Base-by-base conservation (phyloP, 202 grass and related monocot species). In the Setaria viridis region DNA sequence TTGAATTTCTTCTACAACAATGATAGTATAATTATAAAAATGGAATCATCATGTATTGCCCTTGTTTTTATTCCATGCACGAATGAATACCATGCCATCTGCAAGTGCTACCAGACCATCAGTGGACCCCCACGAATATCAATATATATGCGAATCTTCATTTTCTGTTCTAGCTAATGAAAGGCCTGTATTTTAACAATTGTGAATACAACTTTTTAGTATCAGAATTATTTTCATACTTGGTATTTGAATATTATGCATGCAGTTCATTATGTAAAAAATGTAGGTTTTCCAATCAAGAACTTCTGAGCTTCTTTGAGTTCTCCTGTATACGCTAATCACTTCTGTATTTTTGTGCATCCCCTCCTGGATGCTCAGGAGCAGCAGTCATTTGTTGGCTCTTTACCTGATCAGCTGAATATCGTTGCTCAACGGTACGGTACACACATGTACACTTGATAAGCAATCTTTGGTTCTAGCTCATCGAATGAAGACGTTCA, bases 381-480 rank as follows among this genome's bases (percentile, higher is more conserved):
- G 53, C 49, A 79, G 49, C 66, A 35, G 66, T 41, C 73, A 59
- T 32, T 47, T 72, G 13, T 19, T 6, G 48, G 63, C n/a, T 19
- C 74, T 7, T 21, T 86, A 16, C 56, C 67, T 35, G 58, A 79
- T 14, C 60, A 83, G 30, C 20, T 86, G 65, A 67, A 83, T 33
- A 29, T 19, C 73, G 43, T 90, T 25, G 74, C 58, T 45, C 49
- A 83, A 72, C 73, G 84, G 88, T 90, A 83, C 59, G 25, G 25
- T 25, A 65, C 73, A 78, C 6, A 46, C 13, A 15, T 48, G 45
- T 42, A 69, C 16, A 69, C 16, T 29, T 57, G 30, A 58, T 50
- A 20, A 34, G 53, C 46, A 47, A 35, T 29, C 0, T 46, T 74
- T 19, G 20, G 3, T 77, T 57, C 46, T 33, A 50, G 68, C 5